Evolutionary conservation across 495 filamentous ascomycete genomes (phyloP), one percentile per base, ranked within the genome.

Genomic region (Penicillium canariense): DNA sequence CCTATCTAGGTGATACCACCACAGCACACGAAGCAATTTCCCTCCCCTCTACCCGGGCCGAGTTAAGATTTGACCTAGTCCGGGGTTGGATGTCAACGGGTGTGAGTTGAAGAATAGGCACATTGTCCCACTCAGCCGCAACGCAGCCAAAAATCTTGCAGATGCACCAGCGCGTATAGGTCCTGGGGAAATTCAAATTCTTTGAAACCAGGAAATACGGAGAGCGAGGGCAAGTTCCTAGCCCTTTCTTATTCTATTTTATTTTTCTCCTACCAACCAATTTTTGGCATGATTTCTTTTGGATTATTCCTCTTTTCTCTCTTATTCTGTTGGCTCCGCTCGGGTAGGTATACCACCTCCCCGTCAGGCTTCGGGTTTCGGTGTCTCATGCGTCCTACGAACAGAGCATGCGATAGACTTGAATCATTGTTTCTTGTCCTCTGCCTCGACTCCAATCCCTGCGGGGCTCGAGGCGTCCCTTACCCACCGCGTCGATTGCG

Each of bases 101-200:
- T 56, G 44, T 56, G 56, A 55, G 59, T 54, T 51, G 39, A 32
- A 28, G 17, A 48, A 56, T 28, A 55, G 47, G 42, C 43, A 31
- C 34, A 58, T 65, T 65, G 64, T 65, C 59, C 58, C 28, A 60
- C 58, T 52, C 22, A 53, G 40, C 8, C n/a, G 20, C 55, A 34
- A 23, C 26, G 20, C 58, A 17, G 11, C 30, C 22, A 32, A 45
- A 44, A 14, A 45, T 55, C 39, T 36, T 57, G 50, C 48, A 62
- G 52, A 56, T 8, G 48, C 48, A 52, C 34, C 32, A 11, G 51
- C 25, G 32, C 27, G 22, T 23, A 32, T 53, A 45, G 35, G 7
- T 26, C 31, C 11, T 42, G 38, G 38, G 38, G 11, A 23, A 46
- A 30, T 34, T 36, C 30, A 18, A 22, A 44, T 51, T 30, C 30